These are phyloP conservation scores for Podospora appendiculata DNA, from an alignment of 495 filamentous ascomycete genomes.

Conservation along the genomic window DNA sequence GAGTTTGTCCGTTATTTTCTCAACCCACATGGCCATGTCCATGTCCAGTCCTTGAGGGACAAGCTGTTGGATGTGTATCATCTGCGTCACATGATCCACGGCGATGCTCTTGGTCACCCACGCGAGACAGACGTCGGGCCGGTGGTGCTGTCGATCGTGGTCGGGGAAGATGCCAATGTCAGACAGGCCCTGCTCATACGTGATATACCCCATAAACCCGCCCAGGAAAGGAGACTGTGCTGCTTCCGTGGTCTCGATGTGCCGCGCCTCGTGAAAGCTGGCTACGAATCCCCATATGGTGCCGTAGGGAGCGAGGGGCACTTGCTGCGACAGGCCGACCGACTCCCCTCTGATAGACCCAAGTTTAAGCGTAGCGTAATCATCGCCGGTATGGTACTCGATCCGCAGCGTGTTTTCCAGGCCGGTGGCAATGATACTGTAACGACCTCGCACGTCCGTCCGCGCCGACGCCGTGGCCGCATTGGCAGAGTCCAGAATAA, in stretches of 20 bases:
- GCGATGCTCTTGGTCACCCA: conserved; percentile 78
- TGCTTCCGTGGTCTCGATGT: conserved; percentile 14
- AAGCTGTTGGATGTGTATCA: conserved; percentile 60
- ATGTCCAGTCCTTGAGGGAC: conserved; percentile 24
- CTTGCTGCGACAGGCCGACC: conserved; percentile 13
- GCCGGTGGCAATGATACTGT: conserved; percentile 61
- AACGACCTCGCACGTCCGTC: conserved; percentile 48
- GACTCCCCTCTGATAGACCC: not conserved
- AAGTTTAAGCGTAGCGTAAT: conserved; percentile 24
- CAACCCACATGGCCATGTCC: conserved; percentile 26
- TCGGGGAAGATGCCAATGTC: conserved; percentile 42
- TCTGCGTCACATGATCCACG: conserved; percentile 58
- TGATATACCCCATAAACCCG: conserved; percentile 83
- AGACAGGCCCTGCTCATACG: conserved; percentile 76
- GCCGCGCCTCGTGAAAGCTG: conserved; percentile 48
- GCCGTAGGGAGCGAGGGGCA: conserved; percentile 24
- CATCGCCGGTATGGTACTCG: conserved; percentile 42
- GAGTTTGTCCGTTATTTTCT: conserved; percentile 23
- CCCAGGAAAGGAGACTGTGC: conserved; percentile 64
- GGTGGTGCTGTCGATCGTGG: conserved; percentile 29
- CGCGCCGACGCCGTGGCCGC: conserved; percentile 24
- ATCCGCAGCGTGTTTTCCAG: conserved; percentile 42
- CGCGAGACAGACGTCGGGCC: conserved; percentile 66
- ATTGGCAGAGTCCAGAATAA: conserved; percentile 50
- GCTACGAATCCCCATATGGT: conserved; percentile 51